Base-by-base conservation (phyloP, 78 protist species). In the Monocercomonoides exilis region DNA sequence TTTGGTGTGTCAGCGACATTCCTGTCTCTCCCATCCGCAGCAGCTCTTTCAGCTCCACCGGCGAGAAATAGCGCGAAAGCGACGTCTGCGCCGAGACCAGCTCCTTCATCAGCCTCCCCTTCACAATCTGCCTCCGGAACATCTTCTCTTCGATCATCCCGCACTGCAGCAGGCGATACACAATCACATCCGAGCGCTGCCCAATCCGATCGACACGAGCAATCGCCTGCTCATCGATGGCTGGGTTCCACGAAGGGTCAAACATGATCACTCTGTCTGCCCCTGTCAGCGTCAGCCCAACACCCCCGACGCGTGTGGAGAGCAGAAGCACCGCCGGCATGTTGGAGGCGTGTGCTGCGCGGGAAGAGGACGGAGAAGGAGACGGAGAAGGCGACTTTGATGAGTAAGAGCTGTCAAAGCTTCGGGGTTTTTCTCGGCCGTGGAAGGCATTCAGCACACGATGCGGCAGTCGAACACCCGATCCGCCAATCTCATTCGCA, bases 61-160 rank as follows among this genome's bases (percentile, higher is more conserved):
- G 21, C 43, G 91, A 63, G 87, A 93, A 93, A 87, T 93, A 93
- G 85, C 95, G 86, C 45, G 77, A 84, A 54, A 86, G 80, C 0
- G 42, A 21, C 41, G 70, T 43, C 80, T 92, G 54, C 32, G 43
- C 80, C 11, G 33, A 32, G 90, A 89, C 86, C 3, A 42, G n/a
- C 42, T 87, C 44, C 44, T 92, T 92, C 87, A 87, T 87, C 84
- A 89, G 84, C 43, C 45, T 63, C 6, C 33, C 33, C 87, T 90
- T 90, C 87, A 54, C 81, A 35, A 94, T 86, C 84, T 94, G 96
- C 77, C 89, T 89, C 41, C 93, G 86, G 84, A 88, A 91, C 36
- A 94, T 93, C 86, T 93, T 94, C 80, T 93, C 95, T 84, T 93
- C 95, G 46, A 93, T 85, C 46, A 93, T 89, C 35, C 94, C 93